These are phyloP conservation scores for Rhododendron williamsianum DNA, from an alignment of 148 eudicot species.

Conservation along the genomic window DNA sequence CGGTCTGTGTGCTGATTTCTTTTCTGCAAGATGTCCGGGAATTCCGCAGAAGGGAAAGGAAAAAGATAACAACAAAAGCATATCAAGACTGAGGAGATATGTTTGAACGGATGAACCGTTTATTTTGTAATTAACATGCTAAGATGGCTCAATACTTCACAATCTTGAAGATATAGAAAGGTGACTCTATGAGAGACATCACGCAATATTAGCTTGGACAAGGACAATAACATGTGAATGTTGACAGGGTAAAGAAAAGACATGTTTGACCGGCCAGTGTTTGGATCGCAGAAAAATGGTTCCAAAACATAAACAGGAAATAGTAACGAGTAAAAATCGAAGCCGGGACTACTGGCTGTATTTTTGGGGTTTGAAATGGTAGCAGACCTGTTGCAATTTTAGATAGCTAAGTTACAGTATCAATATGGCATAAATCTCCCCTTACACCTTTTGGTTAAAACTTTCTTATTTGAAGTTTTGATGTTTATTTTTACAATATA, in stretches of 20 bases:
- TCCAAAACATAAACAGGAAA: not conserved
- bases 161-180: not conserved
- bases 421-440: not conserved
- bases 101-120: not conserved
- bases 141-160: not conserved
- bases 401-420: not conserved
- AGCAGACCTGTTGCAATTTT: not conserved
- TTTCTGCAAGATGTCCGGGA: not conserved
- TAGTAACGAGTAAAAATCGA: not conserved
- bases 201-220: not conserved
- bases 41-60: not conserved
- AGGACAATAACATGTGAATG: not conserved
- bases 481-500: slow-evolving; percentile 2
- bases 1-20: not conserved
- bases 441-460: not conserved
- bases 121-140: not conserved
- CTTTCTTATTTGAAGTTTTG: not conserved
- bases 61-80: not conserved
- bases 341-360: not conserved
- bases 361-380: not conserved
- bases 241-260: not conserved
- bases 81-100: not conserved
- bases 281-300: not conserved
- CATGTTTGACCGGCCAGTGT: not conserved
- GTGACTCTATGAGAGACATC: not conserved